phyloP scores from a whole-genome alignment of 441 rosid species.

The Kokia cookei region DNA sequence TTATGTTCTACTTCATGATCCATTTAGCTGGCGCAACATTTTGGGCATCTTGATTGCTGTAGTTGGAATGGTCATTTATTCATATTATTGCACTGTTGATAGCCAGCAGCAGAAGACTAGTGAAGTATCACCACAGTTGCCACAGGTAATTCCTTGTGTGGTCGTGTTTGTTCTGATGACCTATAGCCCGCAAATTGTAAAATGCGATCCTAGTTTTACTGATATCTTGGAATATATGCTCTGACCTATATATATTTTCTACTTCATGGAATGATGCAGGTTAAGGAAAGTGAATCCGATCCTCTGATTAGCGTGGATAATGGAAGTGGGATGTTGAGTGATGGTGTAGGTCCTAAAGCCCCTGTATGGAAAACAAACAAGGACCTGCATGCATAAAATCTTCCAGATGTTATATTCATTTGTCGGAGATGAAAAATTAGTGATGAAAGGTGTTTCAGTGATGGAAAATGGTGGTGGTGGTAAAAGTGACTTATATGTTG shows the following conservation, averaged over 20 bases:
- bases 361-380: constrained; percentile 87
- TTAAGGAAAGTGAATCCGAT: constrained; percentile 76
- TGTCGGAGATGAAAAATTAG: constrained; percentile 2
- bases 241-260: background rate
- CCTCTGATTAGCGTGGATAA: constrained; percentile 74
- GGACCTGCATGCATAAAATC: constrained; percentile 72
- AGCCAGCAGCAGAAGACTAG: constrained; percentile 84
- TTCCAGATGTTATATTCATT: constrained; percentile 7
- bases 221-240: background rate
- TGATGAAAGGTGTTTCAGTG: constrained; percentile 19
- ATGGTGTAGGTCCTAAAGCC: constrained; percentile 39
- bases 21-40: constrained; percentile 96
- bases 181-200: background rate
- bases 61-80: constrained; percentile 83
- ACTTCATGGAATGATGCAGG: constrained; percentile 30
- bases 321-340: constrained; percentile 57
- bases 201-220: background rate
- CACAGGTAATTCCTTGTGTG: constrained; percentile 45
- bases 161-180: background rate
- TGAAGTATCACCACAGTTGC: constrained; percentile 56
- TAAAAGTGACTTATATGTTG: background rate
- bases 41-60: constrained; percentile 85
- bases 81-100: constrained; percentile 68
- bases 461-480: constrained; percentile 47
- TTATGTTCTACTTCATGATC: constrained; percentile 78